Evolutionary conservation across 2,329 filamentous ascomycete genomes (phyloP), one percentile per base, ranked within the genome.

Genomic region (Boeremia exigua): DNA sequence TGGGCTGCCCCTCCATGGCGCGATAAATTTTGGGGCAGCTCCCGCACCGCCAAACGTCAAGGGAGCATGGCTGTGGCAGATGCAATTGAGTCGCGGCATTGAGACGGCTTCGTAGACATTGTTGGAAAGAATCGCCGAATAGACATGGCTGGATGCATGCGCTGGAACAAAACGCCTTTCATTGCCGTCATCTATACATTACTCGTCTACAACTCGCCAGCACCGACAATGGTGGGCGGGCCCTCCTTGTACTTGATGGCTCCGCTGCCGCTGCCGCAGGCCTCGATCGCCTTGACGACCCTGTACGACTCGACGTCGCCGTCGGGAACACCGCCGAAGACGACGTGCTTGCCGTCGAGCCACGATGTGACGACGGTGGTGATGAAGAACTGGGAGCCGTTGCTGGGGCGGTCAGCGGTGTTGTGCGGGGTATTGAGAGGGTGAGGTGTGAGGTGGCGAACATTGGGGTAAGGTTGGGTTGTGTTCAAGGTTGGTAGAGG

Each of bases 261-360:
- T 51, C 86, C 86, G 56, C 77, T 80, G 72, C 72, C 75, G 76
- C 77, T 82, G 67, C 86, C 86, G 66, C 81, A 80, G 48, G 79
- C 78, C 80, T 88, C 86, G 62, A 88, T 83, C 61, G 81, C 78
- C 76, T 81, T 81, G 73, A 88, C 82, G 56, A 85, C 70, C 59
- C 79, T 72, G 75, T 82, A 79, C 67, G 82, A 85, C 42, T 79
- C 77, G 5, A 71, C 69, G 58, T 86, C 84, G 61, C 81, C 81
- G 25, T 76, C 70, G 28, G 76, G 70, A 60, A 93, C 89, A 81
- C 90, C 82, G 75, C 91, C 91, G 80, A 93, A 93, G 75, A 92
- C 90, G 78, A 92, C 89, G 84, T 95, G 91, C 77, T 89, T 89
- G 74, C 86, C 86, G 77, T 95, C 85, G 67, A 95, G 84, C 86